phyloP scores from a whole-genome alignment of 805 yeast genomes.

The Pichia cabralensis region DNA sequence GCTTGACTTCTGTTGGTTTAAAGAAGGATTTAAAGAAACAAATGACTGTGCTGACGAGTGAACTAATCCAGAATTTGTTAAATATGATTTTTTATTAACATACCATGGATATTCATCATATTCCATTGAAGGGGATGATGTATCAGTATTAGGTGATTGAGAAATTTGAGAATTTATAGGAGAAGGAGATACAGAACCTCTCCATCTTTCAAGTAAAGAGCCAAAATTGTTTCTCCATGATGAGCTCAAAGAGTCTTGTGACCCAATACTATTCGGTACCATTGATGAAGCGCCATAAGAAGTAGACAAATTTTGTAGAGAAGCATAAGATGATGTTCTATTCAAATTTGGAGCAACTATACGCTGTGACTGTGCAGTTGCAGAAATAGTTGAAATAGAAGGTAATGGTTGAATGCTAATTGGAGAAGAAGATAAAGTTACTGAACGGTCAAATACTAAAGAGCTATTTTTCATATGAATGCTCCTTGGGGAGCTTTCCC shows the following conservation, averaged over 20 bases:
- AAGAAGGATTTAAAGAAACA: no score
- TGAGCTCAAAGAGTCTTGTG: slow-evolving; percentile 15
- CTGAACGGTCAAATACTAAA: no score
- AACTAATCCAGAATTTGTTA: background rate
- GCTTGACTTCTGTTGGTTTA: no score
- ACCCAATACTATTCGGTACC: slow-evolving; percentile 6
- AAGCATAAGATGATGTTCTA: slow-evolving; percentile 25
- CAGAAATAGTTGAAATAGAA: slow-evolving; percentile 9
- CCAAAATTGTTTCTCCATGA: slow-evolving; percentile 24
- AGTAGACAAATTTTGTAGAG: slow-evolving; percentile 26
- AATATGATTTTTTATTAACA: slow-evolving; percentile 1
- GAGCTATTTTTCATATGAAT: no score
- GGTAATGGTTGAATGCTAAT: slow-evolving; percentile 7
- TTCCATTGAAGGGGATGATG: slow-evolving; percentile 7
- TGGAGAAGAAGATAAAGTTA: no score
- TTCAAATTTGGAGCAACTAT: slow-evolving; percentile 15
- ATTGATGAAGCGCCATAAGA: slow-evolving; percentile 29
- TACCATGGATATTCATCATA: slow-evolving; percentile 11
- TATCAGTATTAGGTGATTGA: slow-evolving; percentile 2
- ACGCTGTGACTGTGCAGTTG: slow-evolving; percentile 14
- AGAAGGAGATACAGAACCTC: slow-evolving; percentile 6
- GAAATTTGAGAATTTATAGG: slow-evolving; percentile 4
- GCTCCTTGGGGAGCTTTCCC: no score
- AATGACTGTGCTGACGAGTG: slow-evolving; percentile 9
- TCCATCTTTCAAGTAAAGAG: slow-evolving; percentile 23